Conservation (phyloP, 2,329 filamentous ascomycete genomes). For the Fusarium sp. region DNA sequence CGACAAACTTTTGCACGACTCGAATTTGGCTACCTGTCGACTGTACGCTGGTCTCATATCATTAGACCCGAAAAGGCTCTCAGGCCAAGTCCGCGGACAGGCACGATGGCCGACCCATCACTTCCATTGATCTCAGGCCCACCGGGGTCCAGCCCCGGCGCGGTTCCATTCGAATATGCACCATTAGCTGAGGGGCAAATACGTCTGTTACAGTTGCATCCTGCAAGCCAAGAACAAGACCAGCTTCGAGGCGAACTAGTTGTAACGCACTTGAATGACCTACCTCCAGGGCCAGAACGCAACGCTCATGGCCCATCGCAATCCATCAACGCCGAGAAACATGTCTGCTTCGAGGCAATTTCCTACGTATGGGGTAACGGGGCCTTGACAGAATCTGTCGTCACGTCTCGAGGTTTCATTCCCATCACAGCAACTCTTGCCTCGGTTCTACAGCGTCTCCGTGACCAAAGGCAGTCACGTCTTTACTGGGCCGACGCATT, state of each 20-base stretch:
- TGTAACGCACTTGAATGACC: neutral
- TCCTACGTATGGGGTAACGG: slow-evolving; percentile 27
- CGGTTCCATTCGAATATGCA: neutral
- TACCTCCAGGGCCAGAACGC: neutral
- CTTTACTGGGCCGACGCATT: slow-evolving; percentile 19
- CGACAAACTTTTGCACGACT: too few relatives aligned
- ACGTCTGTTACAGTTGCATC: neutral
- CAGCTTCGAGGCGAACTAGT: neutral
- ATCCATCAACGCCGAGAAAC: neutral
- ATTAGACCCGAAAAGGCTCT: too few relatives aligned
- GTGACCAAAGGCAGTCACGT: neutral
- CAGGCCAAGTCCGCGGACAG: too few relatives aligned
- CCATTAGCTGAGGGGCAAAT: neutral
- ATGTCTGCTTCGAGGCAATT: slow-evolving; percentile 15
- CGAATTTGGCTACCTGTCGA: too few relatives aligned
- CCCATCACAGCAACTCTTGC: slow-evolving; percentile 18
- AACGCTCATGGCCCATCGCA: neutral
- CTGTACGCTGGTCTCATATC: too few relatives aligned
- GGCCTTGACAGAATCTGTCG: neutral
- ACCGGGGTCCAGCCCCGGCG: too few relatives aligned
- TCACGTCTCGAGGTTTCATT: neutral
- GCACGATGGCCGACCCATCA: too few relatives aligned
- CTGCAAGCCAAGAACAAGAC: neutral
- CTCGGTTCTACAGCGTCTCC: slow-evolving; percentile 13
- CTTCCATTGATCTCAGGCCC: too few relatives aligned